phyloP scores from a whole-genome alignment of 805 yeast species.

The Aciculoconidium aculeatum region DNA sequence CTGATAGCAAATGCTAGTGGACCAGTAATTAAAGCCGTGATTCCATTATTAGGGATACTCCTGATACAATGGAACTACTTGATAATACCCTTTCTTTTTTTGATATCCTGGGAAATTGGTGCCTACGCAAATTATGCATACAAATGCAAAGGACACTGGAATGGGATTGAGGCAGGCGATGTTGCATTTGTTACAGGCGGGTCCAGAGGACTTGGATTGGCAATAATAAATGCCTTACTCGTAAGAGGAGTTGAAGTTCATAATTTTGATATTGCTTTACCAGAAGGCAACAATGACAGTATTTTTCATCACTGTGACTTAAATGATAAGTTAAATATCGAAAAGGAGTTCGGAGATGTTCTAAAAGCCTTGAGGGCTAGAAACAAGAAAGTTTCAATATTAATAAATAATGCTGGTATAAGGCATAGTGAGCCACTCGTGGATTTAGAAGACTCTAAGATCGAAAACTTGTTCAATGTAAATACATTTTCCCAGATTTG shows the following conservation, averaged over 20 bases:
- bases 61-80: too few species aligned
- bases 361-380: conserved; percentile 9
- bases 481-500: conserved; percentile 28
- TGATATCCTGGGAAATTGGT: background rate
- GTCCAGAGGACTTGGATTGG: conserved; percentile 43
- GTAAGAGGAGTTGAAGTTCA: conserved; percentile 15
- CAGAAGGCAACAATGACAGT: conserved; percentile 8
- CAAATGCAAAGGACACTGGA: conserved; percentile 6
- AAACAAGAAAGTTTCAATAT: conserved; percentile 19
- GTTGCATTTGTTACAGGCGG: conserved; percentile 47
- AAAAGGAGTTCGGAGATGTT: conserved; percentile 9
- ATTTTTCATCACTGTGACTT: conserved; percentile 24
- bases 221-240: conserved; percentile 25
- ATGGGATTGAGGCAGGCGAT: conserved; percentile 1
- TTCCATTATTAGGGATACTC: too few species aligned
- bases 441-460: conserved; percentile 14
- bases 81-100: too few species aligned
- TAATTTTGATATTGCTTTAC: conserved; percentile 25
- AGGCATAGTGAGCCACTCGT: conserved; percentile 30
- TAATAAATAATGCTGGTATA: conserved; percentile 47
- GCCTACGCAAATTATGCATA: conserved; percentile 1
- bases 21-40: too few species aligned
- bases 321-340: conserved; percentile 8
- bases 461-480: conserved; percentile 22
- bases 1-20: too few species aligned